Base-by-base conservation (phyloP, 805 yeast species). In the Kuraishia molischiana region DNA sequence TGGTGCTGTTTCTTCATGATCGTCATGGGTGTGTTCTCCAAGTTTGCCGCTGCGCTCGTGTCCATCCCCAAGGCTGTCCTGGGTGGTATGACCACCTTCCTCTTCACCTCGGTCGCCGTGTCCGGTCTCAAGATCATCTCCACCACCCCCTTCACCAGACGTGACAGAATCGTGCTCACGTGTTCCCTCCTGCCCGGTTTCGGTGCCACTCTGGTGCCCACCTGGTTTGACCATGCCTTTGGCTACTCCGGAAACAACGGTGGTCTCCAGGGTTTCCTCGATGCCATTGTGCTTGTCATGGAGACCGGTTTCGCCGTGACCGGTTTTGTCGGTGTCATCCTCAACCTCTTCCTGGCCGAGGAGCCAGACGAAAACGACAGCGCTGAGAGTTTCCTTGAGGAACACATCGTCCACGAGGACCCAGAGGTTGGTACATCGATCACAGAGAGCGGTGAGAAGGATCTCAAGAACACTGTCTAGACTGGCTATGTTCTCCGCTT, bases 21-120 rank as follows among this genome's bases (percentile, higher is more conserved):
- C 39, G 57, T 87, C 42, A 85, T 87, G 95, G 97, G 97, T 30
- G 61, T 87, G 31, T 83, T 87, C 54, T 70, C 94, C 42, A 84
- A 85, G 59, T 85, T 85, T 55, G 87, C 89, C 29, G 94, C 92
- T 36, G 87, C 95, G n/a, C 67, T 87, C 41, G 85, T 81, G 21
- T 70, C 94, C 26, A 85, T 84, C 51, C 95, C 95, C 31, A 69
- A 66, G 39, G 67, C 92, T 1, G 85, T 80, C 22, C 66, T 87
- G 40, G 96, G 95, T 45, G 95, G 95, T 46, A 85, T 86, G 95
- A 72, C 79, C 20, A 53, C 77, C 11, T 72, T 72, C 59, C 56
- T 72, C 36, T 72, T 72, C 60, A 67, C 74, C 19, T 67, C 77
- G 14, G 78, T 73, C 33, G 74, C 77, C 1, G 73, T 73, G 21